These are phyloP conservation scores for Syncephalastrum sp. DNA, from an alignment of 371 early-diverging fungal genomes.

Conservation along the genomic window DNA sequence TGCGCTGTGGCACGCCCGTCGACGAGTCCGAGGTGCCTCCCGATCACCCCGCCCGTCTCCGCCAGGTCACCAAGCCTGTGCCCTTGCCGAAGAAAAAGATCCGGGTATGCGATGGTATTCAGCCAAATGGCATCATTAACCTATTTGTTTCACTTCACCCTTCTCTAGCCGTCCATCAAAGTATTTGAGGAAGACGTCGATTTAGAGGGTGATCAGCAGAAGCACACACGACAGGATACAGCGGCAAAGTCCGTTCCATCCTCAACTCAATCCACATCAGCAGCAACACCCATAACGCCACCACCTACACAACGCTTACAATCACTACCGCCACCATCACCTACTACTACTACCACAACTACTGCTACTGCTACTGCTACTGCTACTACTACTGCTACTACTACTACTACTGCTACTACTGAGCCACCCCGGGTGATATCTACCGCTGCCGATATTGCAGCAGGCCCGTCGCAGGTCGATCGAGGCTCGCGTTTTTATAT, in stretches of 20 bases:
- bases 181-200: constrained; percentile 73
- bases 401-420: background rate
- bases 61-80: constrained; percentile 30
- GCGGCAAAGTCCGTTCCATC: background rate
- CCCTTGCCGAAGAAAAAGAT: constrained; percentile 23
- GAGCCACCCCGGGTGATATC: background rate
- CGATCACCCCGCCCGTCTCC: constrained; percentile 54
- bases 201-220: constrained; percentile 46
- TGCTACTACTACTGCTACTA: background rate
- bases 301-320: background rate
- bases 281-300: background rate
- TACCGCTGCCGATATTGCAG: constrained; percentile 12
- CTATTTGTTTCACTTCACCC: background rate
- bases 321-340: background rate
- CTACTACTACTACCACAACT: no score
- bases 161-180: constrained; percentile 62
- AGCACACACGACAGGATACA: background rate
- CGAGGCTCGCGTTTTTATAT: constrained; percentile 85
- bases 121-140: background rate
- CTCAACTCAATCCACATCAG: background rate
- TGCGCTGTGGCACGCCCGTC: constrained; percentile 66
- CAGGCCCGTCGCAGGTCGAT: constrained; percentile 15
- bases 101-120: constrained; percentile 26
- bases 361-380: background rate
- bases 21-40: constrained; percentile 63